These are phyloP conservation scores for Glaciozyma martinii DNA, from an alignment of 768 basidiomycete species.

Conservation along the genomic window DNA sequence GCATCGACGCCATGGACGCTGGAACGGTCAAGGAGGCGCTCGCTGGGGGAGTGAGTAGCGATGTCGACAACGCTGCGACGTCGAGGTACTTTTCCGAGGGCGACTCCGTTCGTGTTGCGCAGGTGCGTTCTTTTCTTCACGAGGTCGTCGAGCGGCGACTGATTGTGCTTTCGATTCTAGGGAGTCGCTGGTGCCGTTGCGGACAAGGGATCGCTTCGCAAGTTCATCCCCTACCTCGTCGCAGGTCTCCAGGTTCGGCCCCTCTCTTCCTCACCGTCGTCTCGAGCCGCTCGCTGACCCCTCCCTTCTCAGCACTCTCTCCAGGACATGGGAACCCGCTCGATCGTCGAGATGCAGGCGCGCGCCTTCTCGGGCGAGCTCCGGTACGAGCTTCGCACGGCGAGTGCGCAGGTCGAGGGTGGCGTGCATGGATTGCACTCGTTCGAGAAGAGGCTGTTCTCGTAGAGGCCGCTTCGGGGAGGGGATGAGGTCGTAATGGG, in stretches of 20 bases:
- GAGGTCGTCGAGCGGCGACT: no score
- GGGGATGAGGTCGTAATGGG: no score
- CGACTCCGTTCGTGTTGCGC: conserved; percentile 85
- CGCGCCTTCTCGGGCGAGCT: conserved; percentile 59
- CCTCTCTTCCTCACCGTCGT: conserved; percentile 43
- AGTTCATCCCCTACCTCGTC: conserved; percentile 63
- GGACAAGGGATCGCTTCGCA: conserved; percentile 90
- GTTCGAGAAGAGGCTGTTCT: conserved; percentile 49
- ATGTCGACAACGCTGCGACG: conserved; percentile 71
- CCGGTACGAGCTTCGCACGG: conserved; percentile 84
- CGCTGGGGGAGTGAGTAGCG: conserved; percentile 25
- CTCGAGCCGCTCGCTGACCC: background rate
- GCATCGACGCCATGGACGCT: conserved; percentile 63
- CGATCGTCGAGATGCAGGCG: conserved; percentile 56
- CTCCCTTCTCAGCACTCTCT: conserved; percentile 66
- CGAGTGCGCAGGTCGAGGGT: conserved; percentile 90
- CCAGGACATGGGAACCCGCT: conserved; percentile 80
- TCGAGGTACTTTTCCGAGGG: conserved; percentile 90
- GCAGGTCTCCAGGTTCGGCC: conserved; percentile 37
- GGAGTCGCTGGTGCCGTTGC: conserved; percentile 94
- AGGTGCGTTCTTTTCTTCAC: conserved; percentile 23
- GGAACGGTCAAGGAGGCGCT: conserved; percentile 47
- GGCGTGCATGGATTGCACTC: conserved; percentile 93
- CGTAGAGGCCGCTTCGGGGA: background rate
- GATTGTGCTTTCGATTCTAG: no score